A percentile compares a stretch with the other conserved stretches of the same genome.
phyloP scores from a whole-genome alignment of 768 basidiomycete species.

The Gelatoporia subvermispora region DNA sequence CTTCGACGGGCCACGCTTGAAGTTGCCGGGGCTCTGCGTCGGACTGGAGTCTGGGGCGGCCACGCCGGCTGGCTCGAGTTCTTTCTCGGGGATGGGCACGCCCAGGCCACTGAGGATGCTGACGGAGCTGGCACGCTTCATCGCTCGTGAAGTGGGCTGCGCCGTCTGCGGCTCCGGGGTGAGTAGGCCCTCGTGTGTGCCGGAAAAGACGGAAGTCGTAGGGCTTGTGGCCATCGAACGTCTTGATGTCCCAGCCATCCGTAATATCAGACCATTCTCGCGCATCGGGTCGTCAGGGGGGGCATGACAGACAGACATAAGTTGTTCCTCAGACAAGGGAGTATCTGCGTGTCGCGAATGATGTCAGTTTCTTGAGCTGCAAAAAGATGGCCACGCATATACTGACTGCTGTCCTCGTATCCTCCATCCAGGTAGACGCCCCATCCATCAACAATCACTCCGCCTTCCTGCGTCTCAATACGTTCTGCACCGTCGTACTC shows the following conservation, averaged over 20 bases:
- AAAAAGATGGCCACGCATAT: neutral
- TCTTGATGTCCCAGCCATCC: slow-evolving; percentile 43
- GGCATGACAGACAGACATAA: slow-evolving; percentile 79
- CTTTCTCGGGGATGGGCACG: slow-evolving; percentile 71
- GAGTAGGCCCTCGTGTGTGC: slow-evolving; percentile 11
- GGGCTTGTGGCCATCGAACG: slow-evolving; percentile 28
- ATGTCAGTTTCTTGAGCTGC: neutral
- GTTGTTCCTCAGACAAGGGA: slow-evolving; percentile 75
- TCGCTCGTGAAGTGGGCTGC: slow-evolving; percentile 34
- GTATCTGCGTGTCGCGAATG: slow-evolving; percentile 39
- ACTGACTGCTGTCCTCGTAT: slow-evolving; percentile 47
- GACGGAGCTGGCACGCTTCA: slow-evolving; percentile 91
- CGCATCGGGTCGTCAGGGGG: slow-evolving; percentile 74
- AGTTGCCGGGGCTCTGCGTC: slow-evolving; percentile 20
- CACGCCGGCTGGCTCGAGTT: slow-evolving; percentile 45
- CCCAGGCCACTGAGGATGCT: slow-evolving; percentile 93
- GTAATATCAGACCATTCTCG: slow-evolving; percentile 73
- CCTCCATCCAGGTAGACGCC: slow-evolving; percentile 70
- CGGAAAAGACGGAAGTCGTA: slow-evolving; percentile 26
- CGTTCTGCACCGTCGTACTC: slow-evolving; percentile 38
- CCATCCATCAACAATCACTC: slow-evolving; percentile 85
- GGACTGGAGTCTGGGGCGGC: slow-evolving; percentile 26
- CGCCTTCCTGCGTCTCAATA: slow-evolving; percentile 67
- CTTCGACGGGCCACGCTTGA: slow-evolving; percentile 54
- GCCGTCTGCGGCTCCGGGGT: neutral